A percentile compares a stretch with the other conserved stretches of the same genome.
Conservation (phyloP, 345 rosid genomes). For the Syzygium oleosum region DNA sequence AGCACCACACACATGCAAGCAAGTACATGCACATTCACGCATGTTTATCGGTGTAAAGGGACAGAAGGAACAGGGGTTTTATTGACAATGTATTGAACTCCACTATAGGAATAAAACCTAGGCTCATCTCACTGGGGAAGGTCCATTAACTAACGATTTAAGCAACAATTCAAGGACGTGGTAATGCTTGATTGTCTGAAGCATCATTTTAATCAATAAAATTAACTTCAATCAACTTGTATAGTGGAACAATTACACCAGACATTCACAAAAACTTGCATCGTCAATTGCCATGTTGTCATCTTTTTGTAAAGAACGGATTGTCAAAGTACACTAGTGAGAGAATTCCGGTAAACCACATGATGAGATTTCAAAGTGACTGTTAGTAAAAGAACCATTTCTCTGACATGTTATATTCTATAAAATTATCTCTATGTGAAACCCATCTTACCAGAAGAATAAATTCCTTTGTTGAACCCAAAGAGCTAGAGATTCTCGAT, state of each 20-base stretch:
- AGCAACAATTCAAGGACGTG: neutral
- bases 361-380: neutral
- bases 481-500: neutral
- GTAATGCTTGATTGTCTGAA: neutral
- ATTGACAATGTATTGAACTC: neutral
- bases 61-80: neutral
- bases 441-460: neutral
- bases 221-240: neutral
- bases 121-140: neutral
- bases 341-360: neutral
- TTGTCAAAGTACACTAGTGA: neutral
- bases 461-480: neutral
- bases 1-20: neutral
- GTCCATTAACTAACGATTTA: neutral
- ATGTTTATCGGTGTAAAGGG: neutral
- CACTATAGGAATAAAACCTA: neutral
- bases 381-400: neutral
- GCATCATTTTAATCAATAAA: neutral
- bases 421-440: neutral
- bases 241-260: neutral
- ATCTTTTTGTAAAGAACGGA: neutral
- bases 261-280: neutral
- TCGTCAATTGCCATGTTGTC: neutral
- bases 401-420: neutral
- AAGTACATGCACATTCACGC: neutral